These are phyloP conservation scores for Xerocomellus chrysenteron DNA, from an alignment of 768 basidiomycete species.

Conservation along the genomic window DNA sequence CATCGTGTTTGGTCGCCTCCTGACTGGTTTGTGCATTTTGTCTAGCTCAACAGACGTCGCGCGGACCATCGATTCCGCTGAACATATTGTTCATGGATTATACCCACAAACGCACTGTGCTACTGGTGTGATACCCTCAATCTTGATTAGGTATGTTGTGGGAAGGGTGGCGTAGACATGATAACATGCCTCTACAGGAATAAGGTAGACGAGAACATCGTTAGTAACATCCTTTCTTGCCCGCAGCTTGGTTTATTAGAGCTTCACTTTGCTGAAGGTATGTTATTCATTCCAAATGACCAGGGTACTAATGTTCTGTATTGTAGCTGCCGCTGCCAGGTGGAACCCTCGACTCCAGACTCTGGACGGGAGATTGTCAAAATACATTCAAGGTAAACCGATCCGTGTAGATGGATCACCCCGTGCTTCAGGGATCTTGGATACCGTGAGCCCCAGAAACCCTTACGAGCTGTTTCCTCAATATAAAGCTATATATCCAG, in stretches of 20 bases:
- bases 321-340: slow-evolving; percentile 57
- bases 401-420: slow-evolving; percentile 76
- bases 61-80: slow-evolving; percentile 71
- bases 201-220: slow-evolving; percentile 65
- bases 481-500: slow-evolving; percentile 32
- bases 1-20: not conserved
- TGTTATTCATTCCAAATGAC: not conserved
- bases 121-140: slow-evolving; percentile 43
- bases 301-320: not conserved
- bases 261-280: slow-evolving; percentile 64
- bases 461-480: not conserved
- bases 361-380: slow-evolving; percentile 65
- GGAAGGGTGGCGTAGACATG: not conserved
- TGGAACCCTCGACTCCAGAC: slow-evolving; percentile 62
- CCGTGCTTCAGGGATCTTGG: slow-evolving; percentile 70
- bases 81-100: slow-evolving; percentile 71
- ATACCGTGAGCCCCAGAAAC: slow-evolving; percentile 48
- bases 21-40: not conserved
- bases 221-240: slow-evolving; percentile 68
- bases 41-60: slow-evolving; percentile 72
- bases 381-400: slow-evolving; percentile 65
- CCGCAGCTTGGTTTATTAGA: slow-evolving; percentile 63
- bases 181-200: slow-evolving; percentile 43
- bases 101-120: slow-evolving; percentile 58
- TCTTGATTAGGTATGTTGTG: slow-evolving; percentile 53